Evolutionary conservation across 441 rosid genomes (phyloP).

Genomic region (Aleurites moluccanus): DNA sequence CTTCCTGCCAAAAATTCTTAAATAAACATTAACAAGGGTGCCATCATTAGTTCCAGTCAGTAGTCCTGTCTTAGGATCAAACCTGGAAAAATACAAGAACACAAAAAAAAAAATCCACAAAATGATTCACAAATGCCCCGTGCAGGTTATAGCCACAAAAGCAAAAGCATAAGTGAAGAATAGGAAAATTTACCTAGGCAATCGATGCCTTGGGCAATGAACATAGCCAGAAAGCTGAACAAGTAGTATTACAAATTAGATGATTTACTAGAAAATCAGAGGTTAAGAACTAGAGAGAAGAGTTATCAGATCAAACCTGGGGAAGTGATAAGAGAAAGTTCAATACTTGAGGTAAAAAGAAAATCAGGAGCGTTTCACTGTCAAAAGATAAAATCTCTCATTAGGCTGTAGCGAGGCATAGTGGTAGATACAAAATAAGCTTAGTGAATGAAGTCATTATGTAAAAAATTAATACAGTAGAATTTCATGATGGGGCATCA

Average conservation of each 20-base stretch:
- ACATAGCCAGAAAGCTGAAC: conserved; percentile 78
- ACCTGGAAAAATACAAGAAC: conserved; percentile 44
- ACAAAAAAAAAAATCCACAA: background rate
- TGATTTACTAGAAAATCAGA: conserved; percentile 17
- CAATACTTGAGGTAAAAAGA: conserved; percentile 88
- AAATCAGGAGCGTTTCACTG: conserved; percentile 96
- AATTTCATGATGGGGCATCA: background rate
- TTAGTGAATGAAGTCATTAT: background rate
- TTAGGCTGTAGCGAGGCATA: background rate
- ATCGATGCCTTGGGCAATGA: conserved; percentile 91
- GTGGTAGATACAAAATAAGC: no score
- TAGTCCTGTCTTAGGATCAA: conserved; percentile 78
- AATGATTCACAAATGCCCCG: conserved; percentile 1
- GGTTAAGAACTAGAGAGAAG: conserved; percentile 8
- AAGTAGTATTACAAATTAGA: conserved; percentile 33
- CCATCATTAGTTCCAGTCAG: conserved; percentile 90
- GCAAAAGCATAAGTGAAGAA: background rate
- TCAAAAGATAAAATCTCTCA: conserved; percentile 5
- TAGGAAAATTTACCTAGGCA: conserved; percentile 60
- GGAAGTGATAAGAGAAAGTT: conserved; percentile 92
- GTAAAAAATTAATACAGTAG: background rate
- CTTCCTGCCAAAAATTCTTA: conserved; percentile 71
- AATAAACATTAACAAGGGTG: conserved; percentile 76
- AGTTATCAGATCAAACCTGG: conserved; percentile 56
- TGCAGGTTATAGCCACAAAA: background rate